Evolutionary conservation across 805 yeast genomes (phyloP), one percentile per base, ranked within the genome.

Genomic region (Barnettozyma sucrosica): DNA sequence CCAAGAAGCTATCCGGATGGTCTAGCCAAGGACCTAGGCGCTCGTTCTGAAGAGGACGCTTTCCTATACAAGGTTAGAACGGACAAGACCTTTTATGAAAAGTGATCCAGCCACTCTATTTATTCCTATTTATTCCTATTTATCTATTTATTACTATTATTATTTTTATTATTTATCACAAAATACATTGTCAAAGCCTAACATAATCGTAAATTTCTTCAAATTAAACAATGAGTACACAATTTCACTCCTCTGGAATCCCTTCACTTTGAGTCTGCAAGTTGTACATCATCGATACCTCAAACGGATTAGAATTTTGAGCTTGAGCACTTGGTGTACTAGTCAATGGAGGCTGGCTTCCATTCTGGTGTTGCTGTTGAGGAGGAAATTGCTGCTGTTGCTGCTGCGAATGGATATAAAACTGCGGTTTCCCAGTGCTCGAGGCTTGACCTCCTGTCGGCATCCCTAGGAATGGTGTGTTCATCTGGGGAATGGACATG

Each of bases 1-100:
- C 88, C 89, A 47, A 76, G 95, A 67, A 75, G 80, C 34, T 87
- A 74, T 64, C 93, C 93, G 24, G 84, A 77, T 48, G 96, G 96
- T 4, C 74, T 88, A 56, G 85, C 86, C 57, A 76, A 72, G 61
- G 87, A 77, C 51, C 71, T 85, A 51, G 96, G 96, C 45, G 86
- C 86, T 7, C 67, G 64, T 38, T 71, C 66, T 30, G 75, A 72
- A 45, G 72, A 75, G 51, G 74, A 69, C 43, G 66, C 63, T 10
- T 48, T 51, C 26, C 49, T 72, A 49, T 68, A 60, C 53, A 66
- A 64, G 48, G 74, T 74, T n/a, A 67, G 74, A 53, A 62, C 67
- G 37, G 78, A 73, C 51, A 64, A 64, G 48, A 62, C 62, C 4
- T 56, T 48, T 28, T 55, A 49, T 14, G 47, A 46, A 14, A 40